These are phyloP conservation scores for Fraxinus velutina DNA, from an alignment of 305 asterid species.

Conservation along the genomic window DNA sequence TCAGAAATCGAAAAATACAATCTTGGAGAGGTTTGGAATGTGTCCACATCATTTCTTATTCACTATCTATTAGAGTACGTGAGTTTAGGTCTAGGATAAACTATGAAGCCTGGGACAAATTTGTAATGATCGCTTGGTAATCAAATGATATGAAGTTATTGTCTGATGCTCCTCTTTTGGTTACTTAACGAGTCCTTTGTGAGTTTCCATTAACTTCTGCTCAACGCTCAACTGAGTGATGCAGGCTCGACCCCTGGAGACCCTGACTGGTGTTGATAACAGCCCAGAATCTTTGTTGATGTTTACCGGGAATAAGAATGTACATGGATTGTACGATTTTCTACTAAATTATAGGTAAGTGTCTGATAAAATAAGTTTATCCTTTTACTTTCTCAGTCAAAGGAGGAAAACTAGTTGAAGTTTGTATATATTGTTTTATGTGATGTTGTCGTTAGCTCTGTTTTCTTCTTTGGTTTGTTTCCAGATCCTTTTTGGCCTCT, in stretches of 20 bases:
- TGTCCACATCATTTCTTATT: constrained; percentile 16
- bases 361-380: constrained; percentile 4
- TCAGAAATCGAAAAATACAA: constrained; percentile 70
- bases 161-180: constrained; percentile 3
- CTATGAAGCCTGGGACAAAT: constrained; percentile 9
- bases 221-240: constrained; percentile 10
- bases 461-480: constrained; percentile 25
- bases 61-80: constrained; percentile 3
- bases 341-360: constrained; percentile 76
- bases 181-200: constrained; percentile 7
- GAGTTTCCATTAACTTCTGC: constrained; percentile 3
- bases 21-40: constrained; percentile 63
- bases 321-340: constrained; percentile 72
- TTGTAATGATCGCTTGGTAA: constrained; percentile 5
- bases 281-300: constrained; percentile 73
- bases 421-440: background rate
- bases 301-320: constrained; percentile 63
- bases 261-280: constrained; percentile 64
- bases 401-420: constrained; percentile 4
- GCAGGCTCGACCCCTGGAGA: constrained; percentile 58
- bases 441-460: constrained; percentile 16
- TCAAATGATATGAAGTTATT: constrained; percentile 14
- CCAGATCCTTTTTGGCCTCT: constrained; percentile 58
- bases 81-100: constrained; percentile 10
- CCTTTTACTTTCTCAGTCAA: background rate